phyloP scores from a whole-genome alignment of 2,329 filamentous ascomycete genomes.

The Camillea tinctor region DNA sequence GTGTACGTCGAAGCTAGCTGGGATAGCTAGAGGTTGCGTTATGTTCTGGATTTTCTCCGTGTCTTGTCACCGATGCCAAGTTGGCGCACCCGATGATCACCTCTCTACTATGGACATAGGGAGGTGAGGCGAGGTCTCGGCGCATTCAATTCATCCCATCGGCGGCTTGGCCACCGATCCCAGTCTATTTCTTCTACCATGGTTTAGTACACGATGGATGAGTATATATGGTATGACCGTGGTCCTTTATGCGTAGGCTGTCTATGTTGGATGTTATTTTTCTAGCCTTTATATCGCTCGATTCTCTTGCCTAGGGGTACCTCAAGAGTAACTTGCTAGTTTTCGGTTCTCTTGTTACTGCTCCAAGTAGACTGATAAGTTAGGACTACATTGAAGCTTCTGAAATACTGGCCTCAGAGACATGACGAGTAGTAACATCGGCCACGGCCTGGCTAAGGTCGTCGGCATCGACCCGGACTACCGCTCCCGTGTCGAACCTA shows the following conservation, averaged over 20 bases:
- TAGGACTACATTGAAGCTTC: not conserved
- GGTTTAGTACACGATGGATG: not conserved
- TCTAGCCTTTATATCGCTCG: not conserved
- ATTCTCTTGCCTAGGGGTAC: not conserved
- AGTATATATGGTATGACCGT: not conserved
- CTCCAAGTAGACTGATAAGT: not conserved
- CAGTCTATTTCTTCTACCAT: not conserved
- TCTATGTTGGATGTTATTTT: not conserved
- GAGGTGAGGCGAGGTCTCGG: not conserved
- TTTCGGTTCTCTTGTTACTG: not conserved
- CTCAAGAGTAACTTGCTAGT: not conserved
- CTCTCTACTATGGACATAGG: not conserved
- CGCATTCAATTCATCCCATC: not conserved
- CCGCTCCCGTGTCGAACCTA: constrained; percentile 26
- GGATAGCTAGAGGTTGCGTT: not conserved
- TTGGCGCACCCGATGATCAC: not conserved
- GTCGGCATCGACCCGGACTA: constrained; percentile 33
- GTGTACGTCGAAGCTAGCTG: not conserved
- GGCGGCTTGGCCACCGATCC: not conserved
- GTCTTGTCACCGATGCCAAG: not conserved
- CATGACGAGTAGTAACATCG: constrained; percentile 21
- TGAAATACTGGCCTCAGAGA: not conserved
- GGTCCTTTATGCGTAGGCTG: not conserved
- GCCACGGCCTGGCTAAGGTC: constrained; percentile 26
- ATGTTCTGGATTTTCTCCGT: not conserved